These are phyloP conservation scores for Erigeron philadelphicus DNA, from an alignment of 140 eudicot genomes.

Conservation along the genomic window DNA sequence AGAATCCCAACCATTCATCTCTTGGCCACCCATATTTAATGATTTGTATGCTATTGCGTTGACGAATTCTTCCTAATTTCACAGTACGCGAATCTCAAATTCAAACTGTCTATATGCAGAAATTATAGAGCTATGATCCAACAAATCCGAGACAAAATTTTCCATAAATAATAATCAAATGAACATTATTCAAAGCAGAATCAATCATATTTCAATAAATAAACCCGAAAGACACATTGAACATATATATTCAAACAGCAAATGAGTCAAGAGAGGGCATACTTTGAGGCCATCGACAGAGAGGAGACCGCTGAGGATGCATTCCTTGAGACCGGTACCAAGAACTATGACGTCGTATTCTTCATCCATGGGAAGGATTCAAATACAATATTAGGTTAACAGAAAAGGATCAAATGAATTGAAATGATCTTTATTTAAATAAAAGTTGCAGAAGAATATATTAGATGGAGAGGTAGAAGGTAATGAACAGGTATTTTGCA, in stretches of 20 bases:
- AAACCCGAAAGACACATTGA: neutral
- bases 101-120: too few species aligned
- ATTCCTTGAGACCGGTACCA: constrained; percentile 70
- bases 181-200: too few species aligned
- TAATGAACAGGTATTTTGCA: constrained; percentile 34
- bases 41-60: too few species aligned
- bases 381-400: constrained; percentile 8
- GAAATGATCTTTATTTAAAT: constrained; percentile 17
- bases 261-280: constrained; percentile 14
- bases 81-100: too few species aligned
- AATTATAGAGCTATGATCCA: too few species aligned
- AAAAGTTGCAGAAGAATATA: constrained; percentile 11
- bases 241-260: neutral
- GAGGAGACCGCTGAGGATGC: constrained; percentile 76
- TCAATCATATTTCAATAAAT: neutral
- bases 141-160: too few species aligned
- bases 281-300: constrained; percentile 65
- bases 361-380: constrained; percentile 46
- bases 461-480: constrained; percentile 25
- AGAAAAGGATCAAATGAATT: constrained; percentile 7
- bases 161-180: too few species aligned
- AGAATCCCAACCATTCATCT: too few species aligned
- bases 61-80: too few species aligned
- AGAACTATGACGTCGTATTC: constrained; percentile 68
- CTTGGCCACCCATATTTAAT: too few species aligned